Evolutionary conservation across 495 filamentous ascomycete genomes (phyloP), one percentile per base, ranked within the genome.

Genomic region (Hypoxylon perforatum): DNA sequence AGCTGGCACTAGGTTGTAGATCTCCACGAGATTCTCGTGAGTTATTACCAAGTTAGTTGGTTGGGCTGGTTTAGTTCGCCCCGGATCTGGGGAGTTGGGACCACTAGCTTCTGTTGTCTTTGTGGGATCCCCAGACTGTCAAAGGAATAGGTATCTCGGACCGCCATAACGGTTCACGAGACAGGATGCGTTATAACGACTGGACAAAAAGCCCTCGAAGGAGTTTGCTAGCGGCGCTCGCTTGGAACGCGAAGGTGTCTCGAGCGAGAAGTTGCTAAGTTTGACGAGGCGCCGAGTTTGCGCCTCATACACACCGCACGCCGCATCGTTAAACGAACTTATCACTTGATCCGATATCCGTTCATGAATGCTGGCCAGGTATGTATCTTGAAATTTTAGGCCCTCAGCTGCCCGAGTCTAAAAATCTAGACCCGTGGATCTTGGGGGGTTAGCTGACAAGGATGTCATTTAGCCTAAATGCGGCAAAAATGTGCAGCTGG

Each of bases 391-490:
- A 55, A 66, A 60, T 55, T 36, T 61, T 30, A 52, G 38, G 4
- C 21, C 25, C 33, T 61, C 57, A 58, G 60, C 49, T 59, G 50
- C 25, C 19, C 58, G 44, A 42, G 38, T 47, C 17, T 42, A 19
- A 51, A 59, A 28, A 47, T 69, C 60, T 60, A 69, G 65, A 59
- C 65, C 55, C 17, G 63, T 63, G 59, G 59, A 63, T 60, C 49
- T 28, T 30, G 9, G 65, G 63, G 42, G 59, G 53, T 17, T 10
- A 25, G 53, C 36, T 46, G 45, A 23, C 10, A 25, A 59, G 47
- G 48, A 33, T 48, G 48, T 11, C 47, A 64, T 69, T 69, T 65
- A 69, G 66, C 66, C 66, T 69, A 30, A 64, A 69, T 69, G 51
- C 66, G 66, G 66, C 61, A 60, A 61, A 69, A 69, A 28, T 64